A percentile compares a stretch with the other conserved stretches of the same genome.
These are phyloP conservation scores for Tephrocybe sp. DNA, from an alignment of 768 basidiomycete species.

Conservation along the genomic window DNA sequence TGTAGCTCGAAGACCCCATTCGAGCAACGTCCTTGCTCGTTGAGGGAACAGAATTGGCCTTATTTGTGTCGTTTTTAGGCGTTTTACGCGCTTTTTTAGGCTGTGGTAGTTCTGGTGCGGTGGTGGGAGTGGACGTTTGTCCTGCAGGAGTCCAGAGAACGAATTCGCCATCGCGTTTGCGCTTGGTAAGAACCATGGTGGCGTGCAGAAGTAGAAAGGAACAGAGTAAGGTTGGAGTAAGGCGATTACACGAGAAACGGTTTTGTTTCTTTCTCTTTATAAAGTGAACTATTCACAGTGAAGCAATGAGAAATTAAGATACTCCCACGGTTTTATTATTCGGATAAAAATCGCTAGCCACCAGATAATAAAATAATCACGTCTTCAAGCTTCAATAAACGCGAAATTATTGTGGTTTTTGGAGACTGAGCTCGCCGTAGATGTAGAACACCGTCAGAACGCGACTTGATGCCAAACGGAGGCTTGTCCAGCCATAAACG, in stretches of 20 bases:
- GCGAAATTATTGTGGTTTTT: no score
- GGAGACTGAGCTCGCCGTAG: no score
- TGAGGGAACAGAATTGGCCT: no score
- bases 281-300: no score
- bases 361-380: no score
- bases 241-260: conserved; percentile 23
- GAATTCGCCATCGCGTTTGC: conserved; percentile 29
- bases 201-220: neutral
- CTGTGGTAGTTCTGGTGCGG: conserved; percentile 9
- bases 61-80: conserved; percentile 8
- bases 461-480: no score
- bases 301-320: neutral
- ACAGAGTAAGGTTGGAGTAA: neutral
- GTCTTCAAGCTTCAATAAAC: conserved; percentile 8
- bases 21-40: no score
- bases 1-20: neutral
- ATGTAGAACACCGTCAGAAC: no score
- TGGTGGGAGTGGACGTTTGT: neutral
- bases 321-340: conserved; percentile 21
- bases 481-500: no score
- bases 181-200: conserved; percentile 23
- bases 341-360: no score
- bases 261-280: conserved; percentile 26
- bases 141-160: conserved; percentile 17
- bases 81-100: conserved; percentile 20